Conservation (phyloP, 2,329 filamentous ascomycete genomes). For the Ceratocystis alfenasii region DNA sequence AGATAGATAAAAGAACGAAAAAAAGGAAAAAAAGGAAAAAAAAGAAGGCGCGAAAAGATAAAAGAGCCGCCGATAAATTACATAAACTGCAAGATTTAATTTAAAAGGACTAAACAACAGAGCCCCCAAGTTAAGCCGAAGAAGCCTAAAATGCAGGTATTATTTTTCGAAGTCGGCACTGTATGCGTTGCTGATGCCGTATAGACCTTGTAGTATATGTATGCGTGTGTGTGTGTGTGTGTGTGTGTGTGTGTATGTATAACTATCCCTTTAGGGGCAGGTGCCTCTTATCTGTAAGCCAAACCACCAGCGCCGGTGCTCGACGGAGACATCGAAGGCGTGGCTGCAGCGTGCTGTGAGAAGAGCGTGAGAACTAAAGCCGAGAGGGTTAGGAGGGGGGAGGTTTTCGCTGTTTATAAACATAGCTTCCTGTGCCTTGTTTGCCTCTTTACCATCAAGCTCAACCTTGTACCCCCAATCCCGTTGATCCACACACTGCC, state of each 20-base stretch:
- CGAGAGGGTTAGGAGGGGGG: too few species aligned
- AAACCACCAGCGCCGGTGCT: too few species aligned
- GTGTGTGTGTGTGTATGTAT: too few species aligned
- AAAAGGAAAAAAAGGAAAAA: not conserved
- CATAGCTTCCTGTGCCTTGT: conserved; percentile 3
- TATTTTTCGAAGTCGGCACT: not conserved
- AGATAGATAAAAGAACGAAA: not conserved
- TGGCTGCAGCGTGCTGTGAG: too few species aligned
- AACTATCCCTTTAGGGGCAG: too few species aligned
- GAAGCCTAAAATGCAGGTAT: not conserved
- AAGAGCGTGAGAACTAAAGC: too few species aligned
- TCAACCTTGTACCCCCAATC: not conserved
- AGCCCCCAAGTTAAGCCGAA: not conserved
- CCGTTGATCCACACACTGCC: not conserved
- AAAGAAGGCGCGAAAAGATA: not conserved
- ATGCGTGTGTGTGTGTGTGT: too few species aligned
- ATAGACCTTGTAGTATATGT: not conserved
- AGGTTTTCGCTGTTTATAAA: not conserved
- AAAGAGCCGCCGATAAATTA: not conserved
- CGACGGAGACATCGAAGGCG: too few species aligned
- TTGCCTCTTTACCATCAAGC: not conserved
- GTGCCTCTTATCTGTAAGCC: too few species aligned
- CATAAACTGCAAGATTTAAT: not conserved
- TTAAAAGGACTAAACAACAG: not conserved
- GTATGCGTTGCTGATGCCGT: not conserved